Evolutionary conservation across 2,329 filamentous ascomycete species (phyloP).

Genomic region (Claviceps pusilla): DNA sequence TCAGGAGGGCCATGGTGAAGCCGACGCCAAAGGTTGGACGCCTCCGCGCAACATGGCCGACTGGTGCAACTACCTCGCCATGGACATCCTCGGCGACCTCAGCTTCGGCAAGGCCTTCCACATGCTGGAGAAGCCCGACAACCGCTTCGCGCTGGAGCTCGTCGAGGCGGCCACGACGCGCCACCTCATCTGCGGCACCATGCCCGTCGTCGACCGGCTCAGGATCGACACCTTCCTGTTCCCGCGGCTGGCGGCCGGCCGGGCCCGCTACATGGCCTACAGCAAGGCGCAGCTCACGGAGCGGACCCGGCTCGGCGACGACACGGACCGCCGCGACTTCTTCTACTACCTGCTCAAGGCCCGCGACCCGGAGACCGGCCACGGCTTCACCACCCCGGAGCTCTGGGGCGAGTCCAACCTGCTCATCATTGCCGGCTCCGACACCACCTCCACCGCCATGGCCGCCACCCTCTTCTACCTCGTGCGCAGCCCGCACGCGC

Average conservation of each 20-base stretch:
- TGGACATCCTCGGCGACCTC: conserved; percentile 47
- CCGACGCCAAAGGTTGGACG: conserved; percentile 41
- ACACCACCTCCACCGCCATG: conserved; percentile 57
- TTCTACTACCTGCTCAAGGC: conserved; percentile 62
- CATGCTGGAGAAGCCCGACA: conserved; percentile 43
- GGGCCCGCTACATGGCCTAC: conserved; percentile 57
- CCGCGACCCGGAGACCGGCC: conserved; percentile 54
- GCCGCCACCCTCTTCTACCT: conserved; percentile 50
- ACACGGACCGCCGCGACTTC: conserved; percentile 56
- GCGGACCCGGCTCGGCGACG: conserved; percentile 49
- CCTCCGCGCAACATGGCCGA: conserved; percentile 45
- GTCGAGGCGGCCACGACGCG: conserved; percentile 53
- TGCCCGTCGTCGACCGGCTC: conserved; percentile 52
- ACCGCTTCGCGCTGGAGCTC: conserved; percentile 51
- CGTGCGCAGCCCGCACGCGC: conserved; percentile 32
- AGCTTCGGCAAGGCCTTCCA: conserved; percentile 48
- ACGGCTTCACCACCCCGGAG: conserved; percentile 49
- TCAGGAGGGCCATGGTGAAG: conserved; percentile 17
- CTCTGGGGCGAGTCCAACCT: conserved; percentile 58
- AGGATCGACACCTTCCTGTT: conserved; percentile 55
- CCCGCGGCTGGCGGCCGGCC: conserved; percentile 48
- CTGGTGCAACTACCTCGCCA: conserved; percentile 47
- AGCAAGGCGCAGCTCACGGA: conserved; percentile 52
- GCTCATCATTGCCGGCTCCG: conserved; percentile 56
- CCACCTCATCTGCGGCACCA: conserved; percentile 57